Evolutionary conservation across 768 basidiomycete genomes (phyloP).

Genomic region (Amanita brunnescens): DNA sequence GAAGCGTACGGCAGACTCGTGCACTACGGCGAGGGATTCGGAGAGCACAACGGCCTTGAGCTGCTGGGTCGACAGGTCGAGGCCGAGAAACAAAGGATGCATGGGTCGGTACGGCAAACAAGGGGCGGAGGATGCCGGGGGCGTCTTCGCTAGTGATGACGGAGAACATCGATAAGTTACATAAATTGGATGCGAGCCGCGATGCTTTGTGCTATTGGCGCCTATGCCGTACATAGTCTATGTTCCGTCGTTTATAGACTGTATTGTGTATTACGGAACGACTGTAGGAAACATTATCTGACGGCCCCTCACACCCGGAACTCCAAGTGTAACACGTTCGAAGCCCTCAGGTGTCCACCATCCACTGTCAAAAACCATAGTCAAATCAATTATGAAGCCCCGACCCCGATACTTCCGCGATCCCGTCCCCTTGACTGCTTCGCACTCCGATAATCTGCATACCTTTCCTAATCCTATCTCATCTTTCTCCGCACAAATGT

Average conservation of each 20-base stretch:
- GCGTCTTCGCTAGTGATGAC: no score
- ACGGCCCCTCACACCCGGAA: slow-evolving; percentile 1
- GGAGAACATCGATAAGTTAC: not conserved
- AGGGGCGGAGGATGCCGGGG: not conserved
- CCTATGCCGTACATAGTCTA: not conserved
- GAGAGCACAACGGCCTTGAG: slow-evolving; percentile 68
- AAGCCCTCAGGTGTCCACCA: not conserved
- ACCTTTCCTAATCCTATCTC: not conserved
- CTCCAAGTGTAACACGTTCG: not conserved
- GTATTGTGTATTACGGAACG: not conserved
- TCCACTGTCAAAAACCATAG: not conserved
- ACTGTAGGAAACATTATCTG: not conserved
- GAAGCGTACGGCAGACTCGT: slow-evolving; percentile 71
- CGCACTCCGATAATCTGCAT: slow-evolving; percentile 2
- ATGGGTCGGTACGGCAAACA: slow-evolving; percentile 4
- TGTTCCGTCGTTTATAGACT: not conserved
- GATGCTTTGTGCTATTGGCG: not conserved
- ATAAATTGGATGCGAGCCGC: not conserved
- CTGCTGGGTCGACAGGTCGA: slow-evolving; percentile 83
- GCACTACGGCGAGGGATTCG: slow-evolving; percentile 46
- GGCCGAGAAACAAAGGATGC: slow-evolving; percentile 52
- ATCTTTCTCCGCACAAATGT: slow-evolving; percentile 5
- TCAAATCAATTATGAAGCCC: slow-evolving; percentile 1
- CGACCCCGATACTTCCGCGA: not conserved
- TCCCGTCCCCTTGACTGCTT: not conserved